A percentile compares a stretch with the other conserved stretches of the same genome.
Conservation (phyloP, 148 eudicot genomes). For the Silene conica region DNA sequence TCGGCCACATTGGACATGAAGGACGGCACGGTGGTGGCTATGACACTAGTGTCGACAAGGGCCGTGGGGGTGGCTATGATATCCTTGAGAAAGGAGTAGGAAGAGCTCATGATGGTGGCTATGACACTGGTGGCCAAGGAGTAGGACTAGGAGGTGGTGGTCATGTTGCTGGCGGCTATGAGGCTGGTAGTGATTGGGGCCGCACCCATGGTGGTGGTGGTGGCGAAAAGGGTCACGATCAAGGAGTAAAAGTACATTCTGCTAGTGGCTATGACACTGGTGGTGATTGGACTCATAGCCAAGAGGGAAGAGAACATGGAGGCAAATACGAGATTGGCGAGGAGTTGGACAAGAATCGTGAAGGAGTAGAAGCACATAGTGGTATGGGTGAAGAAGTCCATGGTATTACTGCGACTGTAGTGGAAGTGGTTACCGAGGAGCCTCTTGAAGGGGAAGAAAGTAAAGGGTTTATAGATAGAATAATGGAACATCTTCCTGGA, state of each 20-base stretch:
- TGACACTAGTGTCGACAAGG: neutral
- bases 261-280: neutral
- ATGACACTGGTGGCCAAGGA: too few species aligned
- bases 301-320: neutral
- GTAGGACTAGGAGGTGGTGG: too few species aligned
- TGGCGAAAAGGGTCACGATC: neutral
- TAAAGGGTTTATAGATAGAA: slow-evolving; percentile 18
- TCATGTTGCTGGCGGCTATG: slow-evolving; percentile 1
- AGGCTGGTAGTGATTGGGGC: slow-evolving; percentile 8
- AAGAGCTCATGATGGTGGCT: neutral
- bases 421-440: slow-evolving; percentile 3
- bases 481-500: slow-evolving; percentile 24
- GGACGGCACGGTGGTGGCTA: neutral
- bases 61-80: neutral
- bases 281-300: neutral
- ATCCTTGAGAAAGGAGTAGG: neutral
- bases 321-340: too few species aligned
- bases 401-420: neutral
- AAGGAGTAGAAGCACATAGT: too few species aligned
- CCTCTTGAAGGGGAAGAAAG: neutral
- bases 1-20: slow-evolving; percentile 5
- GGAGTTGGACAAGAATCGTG: too few species aligned
- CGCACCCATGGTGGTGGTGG: neutral
- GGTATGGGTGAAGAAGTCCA: neutral
- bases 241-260: neutral